phyloP scores from a whole-genome alignment of 1,139 yeast species.

The Pichia sp. region DNA sequence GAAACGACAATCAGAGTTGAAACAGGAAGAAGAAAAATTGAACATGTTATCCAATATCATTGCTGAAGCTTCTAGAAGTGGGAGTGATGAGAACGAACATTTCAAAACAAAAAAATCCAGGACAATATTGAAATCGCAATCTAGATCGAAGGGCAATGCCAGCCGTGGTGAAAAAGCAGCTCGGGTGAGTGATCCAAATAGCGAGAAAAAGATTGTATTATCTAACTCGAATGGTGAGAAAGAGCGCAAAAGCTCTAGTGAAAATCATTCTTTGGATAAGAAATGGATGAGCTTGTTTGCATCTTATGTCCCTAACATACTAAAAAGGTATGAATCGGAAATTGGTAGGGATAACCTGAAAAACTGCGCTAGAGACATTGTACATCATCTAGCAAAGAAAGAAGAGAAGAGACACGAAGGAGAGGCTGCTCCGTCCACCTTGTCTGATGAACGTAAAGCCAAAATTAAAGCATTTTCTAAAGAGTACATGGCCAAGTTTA shows the following conservation, averaged over 20 bases:
- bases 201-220: not conserved
- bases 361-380: slow-evolving; percentile 75
- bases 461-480: slow-evolving; percentile 65
- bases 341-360: slow-evolving; percentile 73
- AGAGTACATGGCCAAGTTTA: slow-evolving; percentile 70
- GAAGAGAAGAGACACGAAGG: slow-evolving; percentile 46
- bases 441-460: slow-evolving; percentile 58
- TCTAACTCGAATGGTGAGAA: slow-evolving; percentile 11
- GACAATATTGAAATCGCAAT: not conserved
- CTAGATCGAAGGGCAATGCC: slow-evolving; percentile 23
- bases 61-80: slow-evolving; percentile 26
- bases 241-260: not conserved
- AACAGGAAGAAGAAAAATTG: slow-evolving; percentile 23
- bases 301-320: slow-evolving; percentile 68
- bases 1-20: slow-evolving; percentile 23
- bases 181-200: not conserved
- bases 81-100: not conserved
- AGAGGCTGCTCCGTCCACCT: slow-evolving; percentile 47
- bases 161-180: not conserved
- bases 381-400: slow-evolving; percentile 56
- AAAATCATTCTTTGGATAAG: slow-evolving; percentile 20
- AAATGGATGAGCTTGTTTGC: slow-evolving; percentile 69
- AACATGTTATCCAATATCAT: slow-evolving; percentile 28
- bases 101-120: not conserved
- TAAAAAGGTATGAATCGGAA: slow-evolving; percentile 60